phyloP scores from a whole-genome alignment of 78 protist species.

The Dictyostelium discoideum region DNA sequence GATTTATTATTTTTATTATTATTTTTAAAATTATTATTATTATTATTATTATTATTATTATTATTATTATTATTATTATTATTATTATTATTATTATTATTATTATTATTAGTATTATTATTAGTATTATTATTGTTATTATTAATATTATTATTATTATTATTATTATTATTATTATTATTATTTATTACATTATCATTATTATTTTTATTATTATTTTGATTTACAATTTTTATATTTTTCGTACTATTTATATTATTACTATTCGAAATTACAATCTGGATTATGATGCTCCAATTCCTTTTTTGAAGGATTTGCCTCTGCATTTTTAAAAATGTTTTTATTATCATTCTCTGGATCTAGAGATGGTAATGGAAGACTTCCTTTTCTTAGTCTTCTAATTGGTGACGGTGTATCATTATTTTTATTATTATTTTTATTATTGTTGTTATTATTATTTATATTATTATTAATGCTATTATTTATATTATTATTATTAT shows the following conservation, averaged over 20 bases:
- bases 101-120: not conserved
- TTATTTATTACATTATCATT: not conserved
- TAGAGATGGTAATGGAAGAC: slow-evolving; percentile 64
- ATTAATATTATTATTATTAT: not conserved
- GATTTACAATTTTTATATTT: not conserved
- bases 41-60: not conserved
- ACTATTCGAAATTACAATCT: not conserved
- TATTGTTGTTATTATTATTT: not conserved
- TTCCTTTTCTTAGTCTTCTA: slow-evolving; percentile 52
- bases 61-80: not conserved
- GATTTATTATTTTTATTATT: not conserved
- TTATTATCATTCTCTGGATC: not conserved
- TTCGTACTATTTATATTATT: slow-evolving; percentile 2
- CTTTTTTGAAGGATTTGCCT: not conserved
- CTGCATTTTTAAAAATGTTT: not conserved
- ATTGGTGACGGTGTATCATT: not conserved
- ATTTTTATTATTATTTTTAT: not conserved
- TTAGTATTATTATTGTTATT: not conserved
- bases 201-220: not conserved
- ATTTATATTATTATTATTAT: not conserved
- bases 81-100: not conserved
- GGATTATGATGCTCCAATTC: not conserved
- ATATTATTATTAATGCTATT: not conserved
- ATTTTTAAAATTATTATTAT: not conserved
- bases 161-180: not conserved